These are phyloP conservation scores for Globisporangium cystogenes DNA, from an alignment of 352 stramenopile species.

Conservation along the genomic window DNA sequence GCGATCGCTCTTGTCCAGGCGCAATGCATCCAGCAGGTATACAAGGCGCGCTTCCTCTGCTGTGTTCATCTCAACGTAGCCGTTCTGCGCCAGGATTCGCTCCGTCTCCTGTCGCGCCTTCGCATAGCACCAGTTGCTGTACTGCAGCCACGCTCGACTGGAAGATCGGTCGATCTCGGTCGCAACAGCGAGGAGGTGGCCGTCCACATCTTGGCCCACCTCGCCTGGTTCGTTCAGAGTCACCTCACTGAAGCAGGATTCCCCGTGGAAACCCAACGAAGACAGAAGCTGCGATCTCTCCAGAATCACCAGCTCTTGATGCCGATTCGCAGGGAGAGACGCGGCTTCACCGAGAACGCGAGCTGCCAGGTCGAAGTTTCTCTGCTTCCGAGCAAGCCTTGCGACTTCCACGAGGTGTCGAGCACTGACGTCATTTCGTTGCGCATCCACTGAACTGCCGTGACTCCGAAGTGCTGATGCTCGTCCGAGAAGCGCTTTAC, in stretches of 20 bases:
- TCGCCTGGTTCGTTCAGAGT: slow-evolving; percentile 9
- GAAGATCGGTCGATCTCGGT: slow-evolving; percentile 29
- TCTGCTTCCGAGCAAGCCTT: slow-evolving; percentile 43
- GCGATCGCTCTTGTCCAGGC: slow-evolving; percentile 20
- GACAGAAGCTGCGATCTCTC: slow-evolving; percentile 38
- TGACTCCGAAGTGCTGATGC: neutral
- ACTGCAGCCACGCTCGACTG: slow-evolving; percentile 47
- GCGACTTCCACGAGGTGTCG: slow-evolving; percentile 27
- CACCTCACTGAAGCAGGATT: slow-evolving; percentile 11
- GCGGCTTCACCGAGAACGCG: slow-evolving; percentile 25
- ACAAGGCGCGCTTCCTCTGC: slow-evolving; percentile 35
- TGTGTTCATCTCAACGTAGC: slow-evolving; percentile 39
- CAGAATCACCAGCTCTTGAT: slow-evolving; percentile 13
- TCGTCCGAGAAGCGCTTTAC: slow-evolving; percentile 13
- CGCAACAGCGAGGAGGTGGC: slow-evolving; percentile 18
- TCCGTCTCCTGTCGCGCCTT: slow-evolving; percentile 37
- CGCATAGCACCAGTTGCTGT: slow-evolving; percentile 72
- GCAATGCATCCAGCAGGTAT: slow-evolving; percentile 36
- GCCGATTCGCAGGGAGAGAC: neutral
- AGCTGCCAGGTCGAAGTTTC: slow-evolving; percentile 37
- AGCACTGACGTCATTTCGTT: neutral
- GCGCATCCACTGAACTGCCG: neutral
- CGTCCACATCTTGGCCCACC: slow-evolving; percentile 7
- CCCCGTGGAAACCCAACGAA: slow-evolving; percentile 21
- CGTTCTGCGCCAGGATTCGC: slow-evolving; percentile 34